Evolutionary conservation across 2,329 filamentous ascomycete species (phyloP).

Genomic region (Akanthomyces uredinophilus): DNA sequence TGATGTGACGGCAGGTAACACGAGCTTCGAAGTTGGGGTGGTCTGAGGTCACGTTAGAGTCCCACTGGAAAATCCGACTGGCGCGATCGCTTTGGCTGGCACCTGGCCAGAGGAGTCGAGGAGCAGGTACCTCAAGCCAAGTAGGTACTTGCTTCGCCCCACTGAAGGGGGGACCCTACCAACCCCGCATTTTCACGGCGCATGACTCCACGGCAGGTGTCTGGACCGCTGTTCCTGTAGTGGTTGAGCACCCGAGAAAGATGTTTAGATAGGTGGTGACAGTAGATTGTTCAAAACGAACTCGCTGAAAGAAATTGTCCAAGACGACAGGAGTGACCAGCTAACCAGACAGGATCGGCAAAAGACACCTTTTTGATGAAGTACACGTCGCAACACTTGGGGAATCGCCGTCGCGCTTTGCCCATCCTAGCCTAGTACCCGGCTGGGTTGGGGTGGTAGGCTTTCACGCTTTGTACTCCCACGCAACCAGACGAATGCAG

Average conservation of each 20-base stretch:
- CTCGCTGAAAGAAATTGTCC: not conserved
- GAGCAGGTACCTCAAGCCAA: not conserved
- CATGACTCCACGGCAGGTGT: constrained; percentile 10
- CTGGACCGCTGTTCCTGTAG: not conserved
- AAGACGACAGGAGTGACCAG: not conserved
- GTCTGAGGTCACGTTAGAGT: constrained; percentile 15
- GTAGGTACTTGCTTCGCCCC: not conserved
- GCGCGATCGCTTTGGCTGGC: no score
- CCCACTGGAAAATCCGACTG: constrained; percentile 9
- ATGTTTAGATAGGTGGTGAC: not conserved
- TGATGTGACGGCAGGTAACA: constrained; percentile 4
- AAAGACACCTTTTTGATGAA: not conserved
- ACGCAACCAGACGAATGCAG: constrained; percentile 13
- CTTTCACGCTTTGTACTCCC: constrained; percentile 2
- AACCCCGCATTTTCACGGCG: constrained; percentile 13
- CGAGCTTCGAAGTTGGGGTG: no score
- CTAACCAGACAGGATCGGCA: not conserved
- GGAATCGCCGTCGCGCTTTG: not conserved
- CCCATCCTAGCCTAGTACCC: not conserved
- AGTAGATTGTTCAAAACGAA: not conserved
- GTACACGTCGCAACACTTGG: not conserved
- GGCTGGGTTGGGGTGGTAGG: constrained; percentile 2
- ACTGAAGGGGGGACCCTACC: constrained; percentile 8
- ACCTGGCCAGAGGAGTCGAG: no score
- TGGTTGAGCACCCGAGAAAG: not conserved